phyloP scores from a whole-genome alignment of 345 rosid species.

The Brassica nigra region DNA sequence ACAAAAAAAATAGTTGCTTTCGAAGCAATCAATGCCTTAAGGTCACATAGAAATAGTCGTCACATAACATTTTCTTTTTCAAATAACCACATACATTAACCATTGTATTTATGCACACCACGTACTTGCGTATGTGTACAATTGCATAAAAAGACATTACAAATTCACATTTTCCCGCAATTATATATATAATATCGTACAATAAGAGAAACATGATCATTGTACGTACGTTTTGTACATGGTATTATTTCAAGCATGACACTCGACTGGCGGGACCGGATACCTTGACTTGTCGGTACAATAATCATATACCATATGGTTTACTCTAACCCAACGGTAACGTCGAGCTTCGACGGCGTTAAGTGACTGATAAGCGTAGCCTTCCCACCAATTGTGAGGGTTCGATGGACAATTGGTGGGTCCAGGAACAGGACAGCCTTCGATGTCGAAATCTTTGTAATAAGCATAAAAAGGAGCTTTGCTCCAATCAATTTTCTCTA shows the following conservation, averaged over 20 bases:
- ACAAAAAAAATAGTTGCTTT: not conserved
- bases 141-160: constrained; percentile 7
- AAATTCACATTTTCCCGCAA: constrained; percentile 10
- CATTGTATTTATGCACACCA: constrained; percentile 9
- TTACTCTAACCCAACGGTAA: constrained; percentile 88
- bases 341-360: constrained; percentile 69
- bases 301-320: constrained; percentile 94
- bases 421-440: constrained; percentile 86
- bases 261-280: constrained; percentile 81
- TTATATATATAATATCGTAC: constrained; percentile 26
- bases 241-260: constrained; percentile 49
- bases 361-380: constrained; percentile 59
- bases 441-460: constrained; percentile 86
- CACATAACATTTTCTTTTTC: not conserved
- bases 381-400: constrained; percentile 84
- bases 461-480: constrained; percentile 85
- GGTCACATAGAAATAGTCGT: not conserved
- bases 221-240: constrained; percentile 26
- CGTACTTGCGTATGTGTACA: constrained; percentile 12
- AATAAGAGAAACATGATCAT: constrained; percentile 34
- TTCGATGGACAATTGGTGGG: constrained; percentile 63
- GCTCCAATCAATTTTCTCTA: constrained; percentile 88
- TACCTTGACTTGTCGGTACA: constrained; percentile 76
- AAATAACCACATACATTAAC: not conserved
- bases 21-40: constrained; percentile 11